Conservation (phyloP, 371 early-diverging fungal genomes). For the Umbelopsis sp. region DNA sequence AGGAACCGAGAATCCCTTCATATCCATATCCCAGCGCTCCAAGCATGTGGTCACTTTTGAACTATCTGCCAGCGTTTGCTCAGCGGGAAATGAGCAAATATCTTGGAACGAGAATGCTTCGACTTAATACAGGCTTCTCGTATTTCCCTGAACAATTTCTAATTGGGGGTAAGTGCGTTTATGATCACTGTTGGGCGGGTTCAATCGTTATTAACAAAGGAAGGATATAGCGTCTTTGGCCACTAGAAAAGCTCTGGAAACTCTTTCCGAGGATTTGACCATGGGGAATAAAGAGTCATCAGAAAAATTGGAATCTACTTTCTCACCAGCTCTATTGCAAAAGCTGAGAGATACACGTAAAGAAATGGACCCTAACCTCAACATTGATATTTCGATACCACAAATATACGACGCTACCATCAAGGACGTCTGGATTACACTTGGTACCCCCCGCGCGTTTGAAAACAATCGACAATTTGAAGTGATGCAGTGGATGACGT, state of each 20-base stretch:
- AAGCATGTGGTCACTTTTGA: conserved; percentile 43
- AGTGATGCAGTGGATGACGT: conserved; percentile 48
- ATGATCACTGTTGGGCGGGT: not conserved
- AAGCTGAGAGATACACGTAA: conserved; percentile 34
- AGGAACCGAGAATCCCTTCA: conserved; percentile 50
- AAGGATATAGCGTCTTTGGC: conserved; percentile 47
- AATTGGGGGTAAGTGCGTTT: conserved; percentile 49
- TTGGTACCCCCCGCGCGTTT: conserved; percentile 45
- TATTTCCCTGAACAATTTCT: conserved; percentile 67
- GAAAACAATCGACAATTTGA: conserved; percentile 33
- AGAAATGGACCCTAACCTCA: conserved; percentile 27
- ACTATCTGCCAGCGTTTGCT: conserved; percentile 44
- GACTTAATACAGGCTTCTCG: conserved; percentile 52
- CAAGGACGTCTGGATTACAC: conserved; percentile 56
- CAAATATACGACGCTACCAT: conserved; percentile 57
- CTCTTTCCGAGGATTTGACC: conserved; percentile 40
- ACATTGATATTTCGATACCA: conserved; percentile 46
- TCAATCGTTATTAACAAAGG: not conserved
- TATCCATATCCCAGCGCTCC: conserved; percentile 56
- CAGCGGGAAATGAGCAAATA: conserved; percentile 53
- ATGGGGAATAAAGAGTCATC: conserved; percentile 25
- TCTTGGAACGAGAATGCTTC: conserved; percentile 50
- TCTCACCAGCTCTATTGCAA: conserved; percentile 49
- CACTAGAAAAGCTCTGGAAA: conserved; percentile 42
- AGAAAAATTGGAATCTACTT: conserved; percentile 35